Evolutionary conservation across 768 basidiomycete genomes (phyloP).

Genomic region (Fibroporia radiculosa): DNA sequence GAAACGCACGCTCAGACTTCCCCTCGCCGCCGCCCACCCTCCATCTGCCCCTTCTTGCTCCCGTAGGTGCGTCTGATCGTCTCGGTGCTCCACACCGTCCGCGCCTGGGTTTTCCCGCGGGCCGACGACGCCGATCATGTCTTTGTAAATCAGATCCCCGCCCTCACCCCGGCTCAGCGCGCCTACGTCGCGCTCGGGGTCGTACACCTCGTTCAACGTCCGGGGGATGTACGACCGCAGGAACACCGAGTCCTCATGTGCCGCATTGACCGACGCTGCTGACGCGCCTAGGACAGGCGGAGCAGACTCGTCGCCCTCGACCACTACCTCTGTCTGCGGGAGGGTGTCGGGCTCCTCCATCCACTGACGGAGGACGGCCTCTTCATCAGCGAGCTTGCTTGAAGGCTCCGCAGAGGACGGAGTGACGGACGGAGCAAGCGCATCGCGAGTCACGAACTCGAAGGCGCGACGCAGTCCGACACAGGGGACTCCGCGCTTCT

Average conservation of each 20-base stretch:
- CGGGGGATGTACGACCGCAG: slow-evolving; percentile 89
- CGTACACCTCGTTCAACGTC: slow-evolving; percentile 84
- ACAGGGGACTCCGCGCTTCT: slow-evolving; percentile 60
- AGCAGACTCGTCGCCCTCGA: background rate
- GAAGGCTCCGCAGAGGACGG: slow-evolving; percentile 14
- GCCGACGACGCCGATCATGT: slow-evolving; percentile 74
- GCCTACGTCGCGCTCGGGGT: slow-evolving; percentile 89
- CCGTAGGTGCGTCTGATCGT: no score
- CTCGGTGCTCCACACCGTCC: slow-evolving; percentile 19
- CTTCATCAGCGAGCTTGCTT: slow-evolving; percentile 8
- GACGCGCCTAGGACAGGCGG: background rate
- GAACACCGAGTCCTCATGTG: slow-evolving; percentile 86
- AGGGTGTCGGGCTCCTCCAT: slow-evolving; percentile 31
- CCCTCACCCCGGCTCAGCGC: slow-evolving; percentile 65
- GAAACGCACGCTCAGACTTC: background rate
- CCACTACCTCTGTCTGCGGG: slow-evolving; percentile 10
- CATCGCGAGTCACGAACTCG: slow-evolving; percentile 75
- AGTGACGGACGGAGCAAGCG: slow-evolving; percentile 26
- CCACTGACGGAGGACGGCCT: slow-evolving; percentile 36
- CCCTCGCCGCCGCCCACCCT: slow-evolving; percentile 6
- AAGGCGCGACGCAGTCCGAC: slow-evolving; percentile 80
- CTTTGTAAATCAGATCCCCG: slow-evolving; percentile 74
- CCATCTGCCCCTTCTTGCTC: slow-evolving; percentile 1
- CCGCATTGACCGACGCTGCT: slow-evolving; percentile 15
- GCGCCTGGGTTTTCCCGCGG: slow-evolving; percentile 18